phyloP scores from a whole-genome alignment of 225 moss, liverwort and hornwort species.

The Polytrichum formosum region DNA sequence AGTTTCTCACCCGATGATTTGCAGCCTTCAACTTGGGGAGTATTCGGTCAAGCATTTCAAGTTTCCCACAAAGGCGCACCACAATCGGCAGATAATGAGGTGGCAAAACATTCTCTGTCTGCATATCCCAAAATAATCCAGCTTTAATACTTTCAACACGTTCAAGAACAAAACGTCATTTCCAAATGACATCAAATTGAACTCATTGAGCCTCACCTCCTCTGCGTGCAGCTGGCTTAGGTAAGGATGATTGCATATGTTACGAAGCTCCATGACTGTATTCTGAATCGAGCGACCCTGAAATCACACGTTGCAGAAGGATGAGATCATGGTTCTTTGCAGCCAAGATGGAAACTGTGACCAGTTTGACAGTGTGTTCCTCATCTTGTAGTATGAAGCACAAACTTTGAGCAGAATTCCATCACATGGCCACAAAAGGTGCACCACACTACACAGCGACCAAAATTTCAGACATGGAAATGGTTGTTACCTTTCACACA shows the following conservation, averaged over 20 bases:
- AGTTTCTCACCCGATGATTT: slow-evolving; percentile 74
- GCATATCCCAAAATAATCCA: slow-evolving; percentile 12
- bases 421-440: too few species aligned
- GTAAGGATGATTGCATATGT: slow-evolving; percentile 98
- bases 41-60: slow-evolving; percentile 99
- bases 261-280: slow-evolving; percentile 99
- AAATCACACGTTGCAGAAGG: background rate
- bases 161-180: slow-evolving; percentile 2
- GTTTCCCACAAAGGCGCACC: slow-evolving; percentile 91
- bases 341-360: background rate
- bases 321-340: background rate
- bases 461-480: too few species aligned
- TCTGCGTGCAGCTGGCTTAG: slow-evolving; percentile 98
- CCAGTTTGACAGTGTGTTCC: too few species aligned
- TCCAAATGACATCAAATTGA: background rate
- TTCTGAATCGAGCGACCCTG: slow-evolving; percentile 99
- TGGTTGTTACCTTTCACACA: too few species aligned
- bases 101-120: slow-evolving; percentile 85
- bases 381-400: too few species aligned
- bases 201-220: slow-evolving; percentile 49
- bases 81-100: slow-evolving; percentile 89
- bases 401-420: too few species aligned
- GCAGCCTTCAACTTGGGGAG: slow-evolving; percentile 95
- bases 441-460: too few species aligned
- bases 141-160: too few species aligned